Conservation (phyloP, 2,329 filamentous ascomycete species). For the Chaetomium sp. region DNA sequence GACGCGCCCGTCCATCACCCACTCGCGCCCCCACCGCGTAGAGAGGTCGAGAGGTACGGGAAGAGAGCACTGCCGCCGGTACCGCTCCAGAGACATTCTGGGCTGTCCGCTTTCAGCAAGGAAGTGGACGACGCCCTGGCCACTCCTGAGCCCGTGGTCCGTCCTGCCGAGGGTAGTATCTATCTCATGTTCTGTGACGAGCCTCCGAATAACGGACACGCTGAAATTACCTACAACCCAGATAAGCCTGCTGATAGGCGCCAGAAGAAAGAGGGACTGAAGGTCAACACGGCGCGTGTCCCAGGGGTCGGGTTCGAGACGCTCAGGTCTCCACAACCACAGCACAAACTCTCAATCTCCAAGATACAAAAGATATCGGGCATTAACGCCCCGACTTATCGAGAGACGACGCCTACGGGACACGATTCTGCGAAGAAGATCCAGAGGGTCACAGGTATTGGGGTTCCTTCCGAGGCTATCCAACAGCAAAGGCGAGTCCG, state of each 20-base stretch:
- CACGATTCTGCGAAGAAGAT: slow-evolving; percentile 45
- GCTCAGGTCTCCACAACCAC: slow-evolving; percentile 33
- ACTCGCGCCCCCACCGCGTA: slow-evolving; percentile 21
- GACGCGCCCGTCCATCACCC: not conserved
- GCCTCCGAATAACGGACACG: slow-evolving; percentile 19
- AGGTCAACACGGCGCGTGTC: slow-evolving; percentile 8
- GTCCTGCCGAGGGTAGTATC: slow-evolving; percentile 16
- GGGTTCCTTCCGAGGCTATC: slow-evolving; percentile 36
- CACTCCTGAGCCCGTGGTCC: slow-evolving; percentile 12
- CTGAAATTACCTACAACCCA: slow-evolving; percentile 19
- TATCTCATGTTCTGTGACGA: slow-evolving; percentile 10
- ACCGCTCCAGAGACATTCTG: slow-evolving; percentile 29
- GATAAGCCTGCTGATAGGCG: slow-evolving; percentile 10
- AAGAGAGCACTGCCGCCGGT: slow-evolving; percentile 36
- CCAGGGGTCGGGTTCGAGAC: slow-evolving; percentile 18
- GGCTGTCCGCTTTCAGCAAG: slow-evolving; percentile 31
- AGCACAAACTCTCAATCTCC: slow-evolving; percentile 28
- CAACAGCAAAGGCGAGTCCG: slow-evolving; percentile 7
- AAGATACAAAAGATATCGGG: slow-evolving; percentile 32
- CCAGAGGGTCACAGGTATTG: slow-evolving; percentile 47
- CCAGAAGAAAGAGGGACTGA: not conserved
- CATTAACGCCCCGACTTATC: slow-evolving; percentile 16
- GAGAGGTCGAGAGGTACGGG: slow-evolving; percentile 32
- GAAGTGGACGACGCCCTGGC: slow-evolving; percentile 32
- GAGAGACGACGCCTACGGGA: slow-evolving; percentile 31